A percentile compares a stretch with the other conserved stretches of the same genome.
phyloP scores from a whole-genome alignment of 2,329 filamentous ascomycete species.

The Leptosphaerulina australis region DNA sequence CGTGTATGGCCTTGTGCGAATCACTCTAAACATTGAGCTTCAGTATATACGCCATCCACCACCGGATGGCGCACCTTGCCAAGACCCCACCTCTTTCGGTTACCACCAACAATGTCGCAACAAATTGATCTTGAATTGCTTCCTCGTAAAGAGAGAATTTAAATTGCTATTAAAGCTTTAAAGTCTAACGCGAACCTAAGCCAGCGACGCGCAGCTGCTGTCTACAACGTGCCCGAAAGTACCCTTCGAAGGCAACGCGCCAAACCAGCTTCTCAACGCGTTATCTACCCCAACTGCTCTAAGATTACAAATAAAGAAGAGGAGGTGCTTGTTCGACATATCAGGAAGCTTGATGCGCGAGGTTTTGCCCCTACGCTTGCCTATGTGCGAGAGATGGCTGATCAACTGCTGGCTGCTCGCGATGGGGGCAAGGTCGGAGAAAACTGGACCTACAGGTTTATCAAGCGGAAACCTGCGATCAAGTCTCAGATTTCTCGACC shows the following conservation, averaged over 20 bases:
- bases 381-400: slow-evolving; percentile 16
- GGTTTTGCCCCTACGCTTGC: slow-evolving; percentile 14
- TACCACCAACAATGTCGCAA: too few relatives aligned
- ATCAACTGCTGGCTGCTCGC: slow-evolving; percentile 10
- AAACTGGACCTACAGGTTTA: slow-evolving; percentile 18
- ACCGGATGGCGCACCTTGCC: too few relatives aligned
- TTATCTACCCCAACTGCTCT: slow-evolving; percentile 6
- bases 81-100: too few relatives aligned
- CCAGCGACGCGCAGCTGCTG: too few relatives aligned
- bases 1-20: too few relatives aligned
- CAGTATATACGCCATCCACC: too few relatives aligned
- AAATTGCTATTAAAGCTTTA: too few relatives aligned
- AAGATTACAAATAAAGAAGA: slow-evolving; percentile 16
- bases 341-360: too few relatives aligned
- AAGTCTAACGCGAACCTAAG: too few relatives aligned
- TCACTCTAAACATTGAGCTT: too few relatives aligned
- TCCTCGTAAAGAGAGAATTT: too few relatives aligned
- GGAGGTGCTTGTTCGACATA: slow-evolving; percentile 14
- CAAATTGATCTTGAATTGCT: too few relatives aligned
- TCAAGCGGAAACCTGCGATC: slow-evolving; percentile 12
- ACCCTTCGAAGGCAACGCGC: slow-evolving; percentile 12
- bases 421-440: slow-evolving; percentile 5
- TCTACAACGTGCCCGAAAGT: not conserved
- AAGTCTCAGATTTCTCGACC: slow-evolving; percentile 10
- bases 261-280: slow-evolving; percentile 9